phyloP scores from a whole-genome alignment of 331 rosid species.

The Quercus lobata region DNA sequence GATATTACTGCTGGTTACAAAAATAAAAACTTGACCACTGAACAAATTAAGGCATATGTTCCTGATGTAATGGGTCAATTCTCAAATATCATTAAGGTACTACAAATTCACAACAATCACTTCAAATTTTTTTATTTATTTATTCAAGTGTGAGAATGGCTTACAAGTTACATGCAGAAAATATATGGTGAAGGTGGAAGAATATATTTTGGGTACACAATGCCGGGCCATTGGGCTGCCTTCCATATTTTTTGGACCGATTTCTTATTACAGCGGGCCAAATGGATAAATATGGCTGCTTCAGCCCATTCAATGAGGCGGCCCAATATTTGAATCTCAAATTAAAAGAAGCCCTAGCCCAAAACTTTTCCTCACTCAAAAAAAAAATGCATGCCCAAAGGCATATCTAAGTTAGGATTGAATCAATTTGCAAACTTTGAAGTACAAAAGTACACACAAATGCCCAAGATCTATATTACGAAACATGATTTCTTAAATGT shows the following conservation, averaged over 20 bases:
- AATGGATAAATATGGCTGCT: slow-evolving; percentile 51
- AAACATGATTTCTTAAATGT: background rate
- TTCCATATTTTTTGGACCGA: slow-evolving; percentile 54
- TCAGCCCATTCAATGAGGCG: slow-evolving; percentile 41
- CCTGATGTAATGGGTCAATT: slow-evolving; percentile 53
- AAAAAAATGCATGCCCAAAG: background rate
- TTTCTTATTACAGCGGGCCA: slow-evolving; percentile 16
- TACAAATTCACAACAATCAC: no score
- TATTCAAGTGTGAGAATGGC: no score
- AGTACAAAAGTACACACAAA: background rate
- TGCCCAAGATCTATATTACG: no score
- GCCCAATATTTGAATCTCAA: slow-evolving; percentile 54
- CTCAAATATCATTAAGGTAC: slow-evolving; percentile 42
- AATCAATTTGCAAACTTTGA: background rate
- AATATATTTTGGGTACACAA: slow-evolving; percentile 64
- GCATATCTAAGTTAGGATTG: background rate
- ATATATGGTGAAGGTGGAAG: slow-evolving; percentile 52
- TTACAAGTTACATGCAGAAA: background rate
- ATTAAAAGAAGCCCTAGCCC: slow-evolving; percentile 30
- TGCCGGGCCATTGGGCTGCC: slow-evolving; percentile 68
- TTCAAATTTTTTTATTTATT: accelerated
- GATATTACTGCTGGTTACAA: slow-evolving; percentile 66
- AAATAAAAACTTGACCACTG: slow-evolving; percentile 48
- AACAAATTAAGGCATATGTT: slow-evolving; percentile 53
- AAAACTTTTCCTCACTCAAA: background rate